These are phyloP conservation scores for Hydrangea macrophylla DNA, from an alignment of 148 eudicot genomes.

Conservation along the genomic window DNA sequence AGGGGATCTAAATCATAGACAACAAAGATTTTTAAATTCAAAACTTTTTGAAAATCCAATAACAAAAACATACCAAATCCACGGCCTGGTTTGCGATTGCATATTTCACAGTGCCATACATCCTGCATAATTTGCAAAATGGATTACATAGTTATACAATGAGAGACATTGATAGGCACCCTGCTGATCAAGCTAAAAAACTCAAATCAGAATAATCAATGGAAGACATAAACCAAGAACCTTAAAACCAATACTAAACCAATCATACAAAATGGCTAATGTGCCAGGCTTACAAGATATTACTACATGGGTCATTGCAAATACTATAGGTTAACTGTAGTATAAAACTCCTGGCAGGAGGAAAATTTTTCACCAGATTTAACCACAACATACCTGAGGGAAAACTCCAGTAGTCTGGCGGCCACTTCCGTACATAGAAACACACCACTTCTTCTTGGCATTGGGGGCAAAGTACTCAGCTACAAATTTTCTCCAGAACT, in stretches of 20 bases:
- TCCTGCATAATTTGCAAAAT: conserved; percentile 50
- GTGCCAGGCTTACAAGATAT: not conserved
- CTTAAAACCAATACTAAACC: not conserved
- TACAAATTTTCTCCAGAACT: conserved; percentile 93
- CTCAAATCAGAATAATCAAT: not conserved
- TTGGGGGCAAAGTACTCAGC: conserved; percentile 84
- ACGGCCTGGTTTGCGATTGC: conserved; percentile 95
- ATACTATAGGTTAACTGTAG: not conserved
- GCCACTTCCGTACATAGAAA: conserved; percentile 96
- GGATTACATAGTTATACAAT: not conserved
- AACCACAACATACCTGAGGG: conserved; percentile 64
- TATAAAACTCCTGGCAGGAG: not conserved
- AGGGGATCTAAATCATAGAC: not conserved
- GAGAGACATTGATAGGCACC: not conserved
- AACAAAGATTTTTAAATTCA: not conserved
- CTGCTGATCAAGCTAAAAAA: not conserved
- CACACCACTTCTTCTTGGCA: conserved; percentile 99
- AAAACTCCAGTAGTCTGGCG: conserved; percentile 92
- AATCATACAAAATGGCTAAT: not conserved
- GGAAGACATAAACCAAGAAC: not conserved
- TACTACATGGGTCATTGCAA: not conserved
- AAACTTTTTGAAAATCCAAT: not conserved
- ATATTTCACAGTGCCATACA: conserved; percentile 98
- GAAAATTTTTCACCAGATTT: not conserved
- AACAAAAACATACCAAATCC: conserved; percentile 77